Base-by-base conservation (phyloP, 306 rosid species). In the Sicyos baderoa region DNA sequence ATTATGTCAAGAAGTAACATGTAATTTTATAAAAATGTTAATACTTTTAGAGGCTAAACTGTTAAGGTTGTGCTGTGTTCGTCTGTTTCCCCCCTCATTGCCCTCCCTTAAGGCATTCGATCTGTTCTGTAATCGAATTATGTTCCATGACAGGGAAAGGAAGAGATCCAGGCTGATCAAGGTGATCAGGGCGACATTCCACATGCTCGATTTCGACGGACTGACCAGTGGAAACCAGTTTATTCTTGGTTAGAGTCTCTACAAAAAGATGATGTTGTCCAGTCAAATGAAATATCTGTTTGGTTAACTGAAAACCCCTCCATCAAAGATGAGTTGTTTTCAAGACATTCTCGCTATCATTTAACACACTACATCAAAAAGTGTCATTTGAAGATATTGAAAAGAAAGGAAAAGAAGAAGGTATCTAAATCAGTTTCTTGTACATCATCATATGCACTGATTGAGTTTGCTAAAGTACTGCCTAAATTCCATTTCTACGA, bases 341-440 rank as follows among this genome's bases (percentile, higher is more conserved):
- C 96, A 0, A 84, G 98, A 75, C 98, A 93, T 82, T 82, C 98
- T 56, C 78, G 86, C 6, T 88, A 93, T 76, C 98, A 93, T 73
- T 74, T 93, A 82, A 93, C 85, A 94, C 97, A 90, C 72, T 90
- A 93, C 77, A 80, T 93, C 23, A 93, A 90, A 74, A 93, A 93
- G 80, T 93, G 99, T 25, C 99, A 93, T 80, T 74, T 93, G 72
- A 93, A 93, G 89, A 90, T 93, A 42, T 71, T 93, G 35, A 93
- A 85, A 79, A 90, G 99, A 79, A 84, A 82, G 82, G 97, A 82
- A 62, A 90, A 77, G 86, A 86, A 71, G 76, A 89, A 90, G 99
- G 97, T 88, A 71, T 25, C 69, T 21, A 16, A 52, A 14, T 72
- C 59, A 61, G 22, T 73, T 47, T 49, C 18, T n/a, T 21, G 12